Conservation (phyloP, 495 filamentous ascomycete species). For the Hypomontagnella submonticulosa region DNA sequence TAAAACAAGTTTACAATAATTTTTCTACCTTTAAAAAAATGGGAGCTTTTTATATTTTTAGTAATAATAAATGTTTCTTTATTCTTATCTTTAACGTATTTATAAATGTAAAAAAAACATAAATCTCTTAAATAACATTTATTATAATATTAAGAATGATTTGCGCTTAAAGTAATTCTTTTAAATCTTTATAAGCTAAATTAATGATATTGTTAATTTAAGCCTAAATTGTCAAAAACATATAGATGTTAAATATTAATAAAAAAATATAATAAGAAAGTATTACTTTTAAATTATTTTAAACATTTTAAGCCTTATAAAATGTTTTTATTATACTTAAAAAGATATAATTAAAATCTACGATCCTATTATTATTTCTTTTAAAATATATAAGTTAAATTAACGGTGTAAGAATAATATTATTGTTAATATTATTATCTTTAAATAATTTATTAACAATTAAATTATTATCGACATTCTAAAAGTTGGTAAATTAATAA, state of each 20-base stretch:
- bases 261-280: background rate
- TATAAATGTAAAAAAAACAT: background rate
- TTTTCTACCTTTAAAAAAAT: background rate
- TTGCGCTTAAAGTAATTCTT: background rate
- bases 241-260: background rate
- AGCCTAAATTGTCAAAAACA: background rate
- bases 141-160: background rate
- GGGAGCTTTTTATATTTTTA: background rate
- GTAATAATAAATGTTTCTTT: background rate
- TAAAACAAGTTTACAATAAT: background rate
- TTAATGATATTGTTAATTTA: background rate
- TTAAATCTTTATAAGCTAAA: background rate
- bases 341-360: background rate
- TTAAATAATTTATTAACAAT: background rate
- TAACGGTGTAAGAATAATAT: background rate
- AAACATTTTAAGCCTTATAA: background rate
- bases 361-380: background rate
- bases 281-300: background rate
- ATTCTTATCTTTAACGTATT: background rate
- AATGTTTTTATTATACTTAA: background rate
- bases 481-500: background rate
- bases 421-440: background rate
- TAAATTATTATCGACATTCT: background rate
- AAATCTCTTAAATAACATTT: too few relatives aligned
- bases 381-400: background rate